These are phyloP conservation scores for Russula emetica DNA, from an alignment of 768 basidiomycete genomes.

Conservation along the genomic window DNA sequence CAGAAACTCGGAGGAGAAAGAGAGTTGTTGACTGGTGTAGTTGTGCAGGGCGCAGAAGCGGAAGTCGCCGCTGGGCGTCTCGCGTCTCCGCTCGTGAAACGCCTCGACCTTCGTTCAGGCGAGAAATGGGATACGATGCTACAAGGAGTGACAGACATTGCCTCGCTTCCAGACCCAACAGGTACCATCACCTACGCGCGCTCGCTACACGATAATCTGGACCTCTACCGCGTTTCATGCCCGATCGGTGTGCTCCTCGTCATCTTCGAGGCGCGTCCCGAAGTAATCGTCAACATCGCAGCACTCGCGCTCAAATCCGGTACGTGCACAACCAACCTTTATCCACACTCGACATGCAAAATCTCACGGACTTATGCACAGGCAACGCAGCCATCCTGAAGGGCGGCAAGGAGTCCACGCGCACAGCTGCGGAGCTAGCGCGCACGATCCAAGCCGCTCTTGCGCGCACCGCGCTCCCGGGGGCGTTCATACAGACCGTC, in stretches of 20 bases:
- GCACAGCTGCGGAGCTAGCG: slow-evolving; percentile 73
- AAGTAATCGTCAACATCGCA: slow-evolving; percentile 97
- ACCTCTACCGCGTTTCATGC: slow-evolving; percentile 91
- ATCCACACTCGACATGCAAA: too few species aligned
- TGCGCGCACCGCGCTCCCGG: slow-evolving; percentile 64
- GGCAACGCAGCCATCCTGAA: slow-evolving; percentile 97
- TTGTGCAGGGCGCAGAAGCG: slow-evolving; percentile 70
- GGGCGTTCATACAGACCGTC: slow-evolving; percentile 84
- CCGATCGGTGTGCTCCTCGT: slow-evolving; percentile 95
- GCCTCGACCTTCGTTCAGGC: slow-evolving; percentile 70
- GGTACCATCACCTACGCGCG: slow-evolving; percentile 84
- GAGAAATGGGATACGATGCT: slow-evolving; percentile 97
- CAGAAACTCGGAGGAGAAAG: neutral
- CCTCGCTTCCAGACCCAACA: slow-evolving; percentile 75
- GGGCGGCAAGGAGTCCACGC: slow-evolving; percentile 91
- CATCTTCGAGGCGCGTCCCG: slow-evolving; percentile 95
- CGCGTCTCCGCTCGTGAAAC: slow-evolving; percentile 75
- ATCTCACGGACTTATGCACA: slow-evolving; percentile 34
- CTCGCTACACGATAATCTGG: slow-evolving; percentile 80
- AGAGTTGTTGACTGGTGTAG: slow-evolving; percentile 36
- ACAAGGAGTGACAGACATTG: slow-evolving; percentile 84
- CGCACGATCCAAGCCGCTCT: slow-evolving; percentile 77
- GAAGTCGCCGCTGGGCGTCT: slow-evolving; percentile 65
- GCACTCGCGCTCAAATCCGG: slow-evolving; percentile 95
- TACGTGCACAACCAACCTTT: too few species aligned